phyloP scores from a whole-genome alignment of 345 rosid genomes.

The Hibiscus tridactylites region DNA sequence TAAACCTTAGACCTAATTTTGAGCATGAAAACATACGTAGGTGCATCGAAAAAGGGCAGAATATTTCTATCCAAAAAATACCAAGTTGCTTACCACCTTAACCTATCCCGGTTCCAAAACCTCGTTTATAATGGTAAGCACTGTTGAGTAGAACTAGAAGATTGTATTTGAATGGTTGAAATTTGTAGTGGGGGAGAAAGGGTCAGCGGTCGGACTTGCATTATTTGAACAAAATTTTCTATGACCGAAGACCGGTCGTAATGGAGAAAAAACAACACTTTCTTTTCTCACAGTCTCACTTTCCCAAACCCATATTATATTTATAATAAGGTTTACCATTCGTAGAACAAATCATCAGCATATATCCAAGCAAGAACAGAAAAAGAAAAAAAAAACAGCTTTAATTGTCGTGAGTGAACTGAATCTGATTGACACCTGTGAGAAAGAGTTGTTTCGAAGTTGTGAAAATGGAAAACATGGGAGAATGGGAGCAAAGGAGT shows the following conservation, averaged over 20 bases:
- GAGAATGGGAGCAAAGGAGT: constrained; percentile 25
- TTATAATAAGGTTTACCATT: background rate
- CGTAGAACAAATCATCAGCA: background rate
- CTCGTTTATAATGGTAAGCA: background rate
- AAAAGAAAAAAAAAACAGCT: background rate
- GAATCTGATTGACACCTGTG: too few relatives aligned
- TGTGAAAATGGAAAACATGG: background rate
- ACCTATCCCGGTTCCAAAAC: background rate
- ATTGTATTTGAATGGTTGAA: background rate
- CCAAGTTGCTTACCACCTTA: too few relatives aligned
- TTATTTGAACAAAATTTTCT: constrained; percentile 6
- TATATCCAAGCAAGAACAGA: background rate
- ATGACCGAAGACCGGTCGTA: constrained; percentile 30
- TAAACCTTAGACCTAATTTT: too few relatives aligned
- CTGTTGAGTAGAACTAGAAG: background rate
- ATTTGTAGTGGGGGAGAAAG: constrained; percentile 9
- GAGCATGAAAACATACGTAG: too few relatives aligned
- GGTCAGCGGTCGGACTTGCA: constrained; percentile 25
- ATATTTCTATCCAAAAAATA: too few relatives aligned
- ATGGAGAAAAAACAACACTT: constrained; percentile 3
- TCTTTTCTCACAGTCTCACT: constrained; percentile 19
- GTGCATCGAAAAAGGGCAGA: too few relatives aligned
- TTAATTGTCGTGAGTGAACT: too few relatives aligned
- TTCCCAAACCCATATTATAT: background rate
- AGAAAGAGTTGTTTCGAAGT: background rate